These are phyloP conservation scores for Primulina tabacum DNA, from an alignment of 257 asterid species.

Conservation along the genomic window DNA sequence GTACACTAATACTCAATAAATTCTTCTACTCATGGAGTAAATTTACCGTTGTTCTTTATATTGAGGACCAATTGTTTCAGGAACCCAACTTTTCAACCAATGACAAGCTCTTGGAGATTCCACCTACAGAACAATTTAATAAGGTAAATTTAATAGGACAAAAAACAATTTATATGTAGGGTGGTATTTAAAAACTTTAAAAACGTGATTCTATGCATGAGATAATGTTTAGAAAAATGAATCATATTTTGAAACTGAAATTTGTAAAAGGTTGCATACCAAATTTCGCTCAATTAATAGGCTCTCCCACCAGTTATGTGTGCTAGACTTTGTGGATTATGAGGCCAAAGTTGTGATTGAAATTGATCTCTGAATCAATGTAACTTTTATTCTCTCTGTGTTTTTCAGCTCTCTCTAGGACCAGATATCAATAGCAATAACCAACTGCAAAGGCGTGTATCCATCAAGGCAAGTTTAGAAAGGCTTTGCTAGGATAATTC, in stretches of 20 bases:
- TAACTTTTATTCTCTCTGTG: not conserved
- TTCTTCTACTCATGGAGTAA: not conserved
- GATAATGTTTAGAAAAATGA: not conserved
- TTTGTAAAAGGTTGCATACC: not conserved
- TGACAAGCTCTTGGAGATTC: slow-evolving; percentile 32
- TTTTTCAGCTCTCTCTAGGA: slow-evolving; percentile 60
- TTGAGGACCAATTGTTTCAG: slow-evolving; percentile 32
- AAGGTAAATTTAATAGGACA: slow-evolving; percentile 39
- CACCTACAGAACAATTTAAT: slow-evolving; percentile 51
- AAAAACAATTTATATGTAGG: not conserved
- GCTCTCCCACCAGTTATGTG: not conserved
- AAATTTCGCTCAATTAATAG: too few relatives aligned
- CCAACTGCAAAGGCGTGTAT: slow-evolving; percentile 28
- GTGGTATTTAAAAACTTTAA: not conserved
- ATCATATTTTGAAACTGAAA: too few relatives aligned
- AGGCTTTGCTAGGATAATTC: slow-evolving; percentile 1
- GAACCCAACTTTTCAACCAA: slow-evolving; percentile 32
- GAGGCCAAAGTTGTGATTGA: not conserved
- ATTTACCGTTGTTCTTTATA: slow-evolving; percentile 8
- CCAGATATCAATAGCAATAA: slow-evolving; percentile 33
- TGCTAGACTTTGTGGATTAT: not conserved
- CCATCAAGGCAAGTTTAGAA: slow-evolving; percentile 44
- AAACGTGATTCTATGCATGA: too few relatives aligned
- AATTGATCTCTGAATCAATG: not conserved
- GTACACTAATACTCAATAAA: slow-evolving; percentile 1